These are phyloP conservation scores for Graphiopsis chlorocephala DNA, from an alignment of 2,329 filamentous ascomycete genomes.

Conservation along the genomic window DNA sequence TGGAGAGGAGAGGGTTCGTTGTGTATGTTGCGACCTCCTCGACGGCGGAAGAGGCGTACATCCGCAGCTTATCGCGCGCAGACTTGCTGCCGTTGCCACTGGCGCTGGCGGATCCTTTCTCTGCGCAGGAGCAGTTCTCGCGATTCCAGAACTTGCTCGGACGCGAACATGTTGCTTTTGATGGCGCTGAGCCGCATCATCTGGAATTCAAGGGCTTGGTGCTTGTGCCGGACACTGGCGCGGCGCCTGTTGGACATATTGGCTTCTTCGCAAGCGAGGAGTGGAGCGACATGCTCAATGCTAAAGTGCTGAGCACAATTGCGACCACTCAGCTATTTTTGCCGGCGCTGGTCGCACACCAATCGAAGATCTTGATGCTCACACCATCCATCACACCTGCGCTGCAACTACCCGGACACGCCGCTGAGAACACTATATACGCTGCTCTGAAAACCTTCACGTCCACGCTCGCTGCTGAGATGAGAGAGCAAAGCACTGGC, in stretches of 20 bases:
- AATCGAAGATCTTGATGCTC: slow-evolving; percentile 70
- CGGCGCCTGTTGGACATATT: slow-evolving; percentile 78
- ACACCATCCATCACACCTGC: slow-evolving; percentile 79
- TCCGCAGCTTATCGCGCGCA: slow-evolving; percentile 71
- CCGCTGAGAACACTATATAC: slow-evolving; percentile 81
- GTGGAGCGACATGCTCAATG: slow-evolving; percentile 89
- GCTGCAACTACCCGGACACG: slow-evolving; percentile 75
- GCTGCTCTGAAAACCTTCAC: slow-evolving; percentile 85
- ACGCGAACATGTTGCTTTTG: slow-evolving; percentile 71
- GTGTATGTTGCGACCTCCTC: slow-evolving; percentile 86
- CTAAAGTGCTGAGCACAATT: slow-evolving; percentile 85
- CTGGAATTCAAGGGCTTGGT: slow-evolving; percentile 77
- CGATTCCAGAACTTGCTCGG: slow-evolving; percentile 70
- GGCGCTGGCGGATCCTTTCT: slow-evolving; percentile 74
- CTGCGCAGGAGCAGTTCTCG: slow-evolving; percentile 66
- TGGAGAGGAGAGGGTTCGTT: slow-evolving; percentile 89
- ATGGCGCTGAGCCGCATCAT: slow-evolving; percentile 71
- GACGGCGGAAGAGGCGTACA: slow-evolving; percentile 77
- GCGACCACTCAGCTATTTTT: slow-evolving; percentile 85
- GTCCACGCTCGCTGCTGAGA: slow-evolving; percentile 73
- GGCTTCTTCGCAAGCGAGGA: slow-evolving; percentile 79
- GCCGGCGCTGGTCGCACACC: slow-evolving; percentile 49
- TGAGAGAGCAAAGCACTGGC: slow-evolving; percentile 60
- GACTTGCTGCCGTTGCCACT: slow-evolving; percentile 81
- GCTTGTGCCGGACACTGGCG: slow-evolving; percentile 68